These are phyloP conservation scores for Fragaria nilgerrensis DNA, from an alignment of 306 rosid species.

Conservation along the genomic window DNA sequence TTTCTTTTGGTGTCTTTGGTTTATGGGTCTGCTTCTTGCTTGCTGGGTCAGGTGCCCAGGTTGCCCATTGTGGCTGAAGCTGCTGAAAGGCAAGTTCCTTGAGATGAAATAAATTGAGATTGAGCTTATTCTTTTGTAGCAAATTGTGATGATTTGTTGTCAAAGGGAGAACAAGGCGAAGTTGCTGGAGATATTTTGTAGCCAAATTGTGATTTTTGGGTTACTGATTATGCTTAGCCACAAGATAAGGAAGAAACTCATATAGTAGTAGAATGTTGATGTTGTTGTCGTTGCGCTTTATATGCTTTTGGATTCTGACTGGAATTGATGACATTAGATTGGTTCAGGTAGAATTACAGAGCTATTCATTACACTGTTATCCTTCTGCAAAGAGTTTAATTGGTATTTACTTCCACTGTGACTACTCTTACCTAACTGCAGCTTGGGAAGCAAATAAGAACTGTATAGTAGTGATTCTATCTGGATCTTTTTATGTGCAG, in stretches of 20 bases:
- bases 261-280: not conserved
- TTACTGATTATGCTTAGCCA: not conserved
- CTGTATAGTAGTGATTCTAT: not conserved
- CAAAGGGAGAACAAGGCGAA: not conserved
- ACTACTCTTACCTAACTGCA: not conserved
- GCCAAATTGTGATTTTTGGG: not conserved
- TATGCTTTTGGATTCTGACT: not conserved
- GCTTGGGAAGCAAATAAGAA: not conserved
- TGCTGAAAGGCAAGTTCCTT: conserved; percentile 93
- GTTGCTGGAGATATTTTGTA: not conserved
- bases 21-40: conserved; percentile 85
- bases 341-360: not conserved
- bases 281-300: not conserved
- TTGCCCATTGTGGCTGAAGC: conserved; percentile 98
- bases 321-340: conserved; percentile 1
- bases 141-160: not conserved
- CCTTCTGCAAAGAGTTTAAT: not conserved
- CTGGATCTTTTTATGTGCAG: not conserved
- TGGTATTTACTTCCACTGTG: not conserved
- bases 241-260: not conserved
- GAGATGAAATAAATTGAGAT: conserved; percentile 5
- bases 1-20: conserved; percentile 76
- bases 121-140: conserved; percentile 18
- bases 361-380: not conserved
- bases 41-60: conserved; percentile 82